Conservation (phyloP, 192 early-diverging fungal genomes). For the Tieghemiomyces parasiticus region DNA sequence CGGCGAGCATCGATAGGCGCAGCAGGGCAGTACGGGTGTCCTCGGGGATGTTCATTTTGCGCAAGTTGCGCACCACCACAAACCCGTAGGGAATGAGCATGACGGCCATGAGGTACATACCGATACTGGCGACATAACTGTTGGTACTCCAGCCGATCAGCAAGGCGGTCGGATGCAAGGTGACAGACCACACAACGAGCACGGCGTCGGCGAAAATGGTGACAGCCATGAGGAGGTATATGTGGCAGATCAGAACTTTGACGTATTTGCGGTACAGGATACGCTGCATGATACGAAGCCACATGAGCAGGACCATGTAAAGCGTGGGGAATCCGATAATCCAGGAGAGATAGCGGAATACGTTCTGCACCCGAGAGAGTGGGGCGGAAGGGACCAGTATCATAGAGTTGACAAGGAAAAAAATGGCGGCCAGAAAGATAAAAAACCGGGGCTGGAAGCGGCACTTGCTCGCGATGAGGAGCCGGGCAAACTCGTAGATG, state of each 20-base stretch:
- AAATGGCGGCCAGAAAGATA: constrained; percentile 7
- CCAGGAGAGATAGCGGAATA: constrained; percentile 3
- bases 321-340: constrained; percentile 3
- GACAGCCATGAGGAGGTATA: background rate
- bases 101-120: background rate
- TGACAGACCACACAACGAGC: constrained; percentile 4
- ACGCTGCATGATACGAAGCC: constrained; percentile 7
- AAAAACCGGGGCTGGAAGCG: constrained; percentile 10
- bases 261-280: constrained; percentile 1
- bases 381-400: background rate
- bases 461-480: constrained; percentile 10
- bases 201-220: background rate
- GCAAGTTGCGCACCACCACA: constrained; percentile 5
- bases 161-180: background rate
- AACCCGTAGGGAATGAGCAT: constrained; percentile 1
- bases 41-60: background rate
- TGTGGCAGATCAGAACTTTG: background rate
- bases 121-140: constrained; percentile 6
- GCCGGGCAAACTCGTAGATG: constrained; percentile 7
- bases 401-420: background rate
- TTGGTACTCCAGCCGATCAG: constrained; percentile 8
- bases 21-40: constrained; percentile 1
- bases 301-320: constrained; percentile 6
- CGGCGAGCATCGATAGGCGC: background rate
- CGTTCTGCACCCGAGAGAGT: constrained; percentile 8